Evolutionary conservation across 139 green algal genomes (phyloP), one percentile per base, ranked within the genome.

Genomic region (Monoraphidium neglectum): DNA sequence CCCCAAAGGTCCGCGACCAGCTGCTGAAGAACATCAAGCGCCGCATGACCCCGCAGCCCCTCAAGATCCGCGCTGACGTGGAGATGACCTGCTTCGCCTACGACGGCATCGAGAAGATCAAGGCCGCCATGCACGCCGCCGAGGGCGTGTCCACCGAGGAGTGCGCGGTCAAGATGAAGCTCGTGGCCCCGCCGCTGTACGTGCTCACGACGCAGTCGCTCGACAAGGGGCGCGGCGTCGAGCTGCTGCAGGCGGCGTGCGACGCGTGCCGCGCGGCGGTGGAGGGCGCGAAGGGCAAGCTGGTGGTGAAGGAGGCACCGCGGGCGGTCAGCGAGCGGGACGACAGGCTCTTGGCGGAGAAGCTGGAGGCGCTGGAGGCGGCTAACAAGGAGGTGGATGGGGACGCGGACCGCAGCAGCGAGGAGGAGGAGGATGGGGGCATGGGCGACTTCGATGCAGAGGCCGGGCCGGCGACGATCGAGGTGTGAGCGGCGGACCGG

Each of bases 11-110:
- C 51, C 87, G 86, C 40, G 89, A 97, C 16, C 90, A 87, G 26
- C 78, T 99, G 65, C 77, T 98, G 67, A 97, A 96, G 84, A 97
- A 99, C 87, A 94, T 99, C 75, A 92, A 90, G 78, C 88, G 96
- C 72, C 88, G 96, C 54, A 94, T 99, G 93, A 99, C 96, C 2
- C 96, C 96, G n/a, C 94, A 99, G 89, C 96, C 96, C n/a, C 84
- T 99, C 54, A 99, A 99, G 84, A 96, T 99, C 68, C 87, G 95
- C 5, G 76, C 68, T 3, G 96, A 99, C 82, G 90, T 99, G 60
- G 96, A 99, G 89, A 89, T 99, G 74, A 99, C 95, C 8, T 99
- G 96, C 82, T 99, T 98, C 81, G 80, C 87, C 2, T 99, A 98
- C 75, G 97, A 98, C 68, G 96, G 96, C 74, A 92, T 99, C 16